Evolutionary conservation across 2,329 filamentous ascomycete genomes (phyloP).

Genomic region (Calonectria henricotiae): DNA sequence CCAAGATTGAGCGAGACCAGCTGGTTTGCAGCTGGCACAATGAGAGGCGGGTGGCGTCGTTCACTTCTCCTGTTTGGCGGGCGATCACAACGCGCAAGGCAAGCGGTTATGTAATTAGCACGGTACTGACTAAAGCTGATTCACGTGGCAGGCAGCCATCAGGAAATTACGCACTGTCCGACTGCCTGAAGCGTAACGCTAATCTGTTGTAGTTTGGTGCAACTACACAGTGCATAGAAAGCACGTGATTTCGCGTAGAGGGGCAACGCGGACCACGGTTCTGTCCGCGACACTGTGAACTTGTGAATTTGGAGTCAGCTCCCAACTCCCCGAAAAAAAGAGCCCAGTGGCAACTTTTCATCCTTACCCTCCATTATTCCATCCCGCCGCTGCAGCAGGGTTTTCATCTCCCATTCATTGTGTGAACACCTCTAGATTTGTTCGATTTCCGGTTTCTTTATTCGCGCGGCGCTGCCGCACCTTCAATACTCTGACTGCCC

Average conservation of each 20-base stretch:
- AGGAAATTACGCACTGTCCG: conserved; percentile 31
- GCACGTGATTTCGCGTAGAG: conserved; percentile 58
- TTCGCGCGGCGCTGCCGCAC: conserved; percentile 36
- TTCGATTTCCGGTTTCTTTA: conserved; percentile 17
- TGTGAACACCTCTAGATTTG: conserved; percentile 1
- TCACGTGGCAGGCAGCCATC: conserved; percentile 12
- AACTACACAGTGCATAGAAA: conserved; percentile 36
- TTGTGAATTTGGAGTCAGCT: conserved; percentile 39
- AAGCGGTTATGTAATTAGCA: conserved; percentile 52
- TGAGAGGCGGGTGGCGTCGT: conserved; percentile 47
- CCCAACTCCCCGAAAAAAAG: conserved; percentile 46
- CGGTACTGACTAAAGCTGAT: conserved; percentile 53
- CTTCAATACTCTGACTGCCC: conserved; percentile 31
- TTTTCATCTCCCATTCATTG: conserved; percentile 7
- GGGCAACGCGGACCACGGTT: conserved; percentile 46
- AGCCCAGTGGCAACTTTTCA: conserved; percentile 51
- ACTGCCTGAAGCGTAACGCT: background rate
- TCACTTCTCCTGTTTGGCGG: conserved; percentile 31
- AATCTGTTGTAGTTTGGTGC: conserved; percentile 11
- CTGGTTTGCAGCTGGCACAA: conserved; percentile 18
- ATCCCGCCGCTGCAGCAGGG: conserved; percentile 5
- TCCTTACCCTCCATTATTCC: conserved; percentile 30
- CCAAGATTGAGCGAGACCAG: conserved; percentile 6
- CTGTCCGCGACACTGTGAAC: conserved; percentile 54
- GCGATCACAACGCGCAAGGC: conserved; percentile 46